Evolutionary conservation across 768 basidiomycete species (phyloP), one percentile per base, ranked within the genome.

Genomic region (Pleurotus tuoliensis): DNA sequence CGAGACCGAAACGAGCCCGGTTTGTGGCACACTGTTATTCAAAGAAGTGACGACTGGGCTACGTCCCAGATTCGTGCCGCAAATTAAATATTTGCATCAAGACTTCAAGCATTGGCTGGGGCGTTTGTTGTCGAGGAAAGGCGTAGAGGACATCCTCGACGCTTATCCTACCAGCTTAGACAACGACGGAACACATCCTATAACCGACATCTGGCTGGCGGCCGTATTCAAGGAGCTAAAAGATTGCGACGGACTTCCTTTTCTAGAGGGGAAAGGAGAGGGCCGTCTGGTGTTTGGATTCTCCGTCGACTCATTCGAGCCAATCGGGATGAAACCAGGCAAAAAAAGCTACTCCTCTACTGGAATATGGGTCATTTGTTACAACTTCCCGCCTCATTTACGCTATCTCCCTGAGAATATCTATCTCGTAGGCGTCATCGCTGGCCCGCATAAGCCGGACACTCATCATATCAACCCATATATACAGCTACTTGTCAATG

Each of bases 101-200:
- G 54, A 55, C 2, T 16, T 69, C 4, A 65, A 66, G 47, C 24
- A 58, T 2, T 69, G 69, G 68, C n/a, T 69, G 3, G 68, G 63
- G 1, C 60, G 63, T 3, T 22, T 70, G 4, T 45, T 69, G 1
- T 68, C 64, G 5, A 43, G 69, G 4, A 62, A 60, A 25, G 66
- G 64, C 1, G 65, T 70, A 13, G 67, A 69, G 41, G 62, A 66
- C 8, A 46, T 62, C 12, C 51, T 68, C 8, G 60, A 67, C 2
- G 43, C 49, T 7, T 63, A 57, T 53, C 63, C 59, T 3, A 5
- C 47, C 9, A 20, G 20, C n/a, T 44, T 4, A 24, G 5, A 9
- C n/a, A 7, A 20, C 15, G 20, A 52, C 5, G 13, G 11, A 39
- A 18, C 39, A 20, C 20, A 20, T 20, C 20, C 20, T 27, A 1